phyloP scores from a whole-genome alignment of 768 basidiomycete genomes.

The Suillus tomentosus region DNA sequence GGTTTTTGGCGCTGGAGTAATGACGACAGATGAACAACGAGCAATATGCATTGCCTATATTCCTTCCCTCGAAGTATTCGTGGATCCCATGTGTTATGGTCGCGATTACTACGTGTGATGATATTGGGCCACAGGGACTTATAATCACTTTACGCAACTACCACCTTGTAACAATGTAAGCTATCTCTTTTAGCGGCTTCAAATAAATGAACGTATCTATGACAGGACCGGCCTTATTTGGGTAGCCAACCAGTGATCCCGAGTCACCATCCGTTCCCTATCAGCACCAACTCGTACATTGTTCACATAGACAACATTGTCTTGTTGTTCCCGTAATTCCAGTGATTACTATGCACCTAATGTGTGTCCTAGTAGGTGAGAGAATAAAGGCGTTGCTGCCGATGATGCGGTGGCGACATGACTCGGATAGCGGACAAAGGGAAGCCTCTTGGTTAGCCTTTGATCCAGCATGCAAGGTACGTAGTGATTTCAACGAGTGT shows the following conservation, averaged over 20 bases:
- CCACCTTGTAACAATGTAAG: neutral
- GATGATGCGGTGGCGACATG: neutral
- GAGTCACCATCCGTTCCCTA: neutral
- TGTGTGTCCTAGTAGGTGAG: neutral
- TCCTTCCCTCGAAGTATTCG: conserved; percentile 20
- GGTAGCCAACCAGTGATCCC: neutral
- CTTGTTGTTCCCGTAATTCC: neutral
- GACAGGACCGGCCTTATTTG: neutral
- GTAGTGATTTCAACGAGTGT: neutral
- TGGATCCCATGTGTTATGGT: neutral
- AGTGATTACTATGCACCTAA: neutral
- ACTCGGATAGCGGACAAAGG: neutral
- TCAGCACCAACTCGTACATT: neutral
- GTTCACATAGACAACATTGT: neutral
- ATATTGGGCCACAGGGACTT: neutral
- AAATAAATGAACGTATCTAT: neutral
- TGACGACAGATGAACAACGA: conserved; percentile 19
- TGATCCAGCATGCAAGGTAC: neutral
- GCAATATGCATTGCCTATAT: conserved; percentile 15
- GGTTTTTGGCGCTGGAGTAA: conserved; percentile 3
- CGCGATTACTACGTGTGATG: neutral
- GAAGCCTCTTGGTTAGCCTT: neutral
- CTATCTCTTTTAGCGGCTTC: neutral
- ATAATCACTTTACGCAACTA: neutral
- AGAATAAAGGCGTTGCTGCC: neutral